Base-by-base conservation (phyloP, 1,284 basidiomycete genomes). In the Wolfiporia cocos region DNA sequence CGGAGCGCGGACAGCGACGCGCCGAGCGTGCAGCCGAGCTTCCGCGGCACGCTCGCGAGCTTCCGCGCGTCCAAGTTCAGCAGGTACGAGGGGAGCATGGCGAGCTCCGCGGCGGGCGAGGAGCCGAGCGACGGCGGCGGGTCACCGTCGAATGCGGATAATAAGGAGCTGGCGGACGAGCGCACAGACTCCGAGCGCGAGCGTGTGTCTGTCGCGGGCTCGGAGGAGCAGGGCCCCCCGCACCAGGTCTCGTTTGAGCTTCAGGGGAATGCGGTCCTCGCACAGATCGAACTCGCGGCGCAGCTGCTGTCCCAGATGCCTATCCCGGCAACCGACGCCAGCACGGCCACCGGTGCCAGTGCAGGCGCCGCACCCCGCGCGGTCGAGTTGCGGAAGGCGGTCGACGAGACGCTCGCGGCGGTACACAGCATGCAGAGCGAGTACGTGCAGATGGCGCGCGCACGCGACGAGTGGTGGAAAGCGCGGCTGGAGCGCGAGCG, bases 391-490 rank as follows among this genome's bases (percentile, higher is more conserved):
- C 73, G 70, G 52, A 62, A 64, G 3, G 85, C 86, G 0, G 58
- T 94, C 2, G 69, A 73, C 21, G 78, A 86, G 17, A 83, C 85
- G 1, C 66, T 93, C 12, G 48, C 63, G 0, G 69, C 73, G 0
- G 73, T 86, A 2, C 73, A 78, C 38, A 63, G 62, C 1, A 74
- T 90, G 58, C 62, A 92, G 15, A 68, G 67, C 35, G 81, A 88
- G 45, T 92, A 89, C 54, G 66, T 82, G 4, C 62, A 72, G 28
- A 92, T 94, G 80, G 72, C 77, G 1, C 70, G 72, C 36, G 83
- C 87, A 41, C 74, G 95, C n/a, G 94, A 97, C 54, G 73, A 76
- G 34, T 97, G 86, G 79, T 91, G 83, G 68, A 67, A 67, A 37
- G 66, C 65, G 26, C 68, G 75, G 45, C 69, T 91, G 12, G 70